Conservation (phyloP, 2,329 filamentous ascomycete species). For the Albophoma yamanashiensis region DNA sequence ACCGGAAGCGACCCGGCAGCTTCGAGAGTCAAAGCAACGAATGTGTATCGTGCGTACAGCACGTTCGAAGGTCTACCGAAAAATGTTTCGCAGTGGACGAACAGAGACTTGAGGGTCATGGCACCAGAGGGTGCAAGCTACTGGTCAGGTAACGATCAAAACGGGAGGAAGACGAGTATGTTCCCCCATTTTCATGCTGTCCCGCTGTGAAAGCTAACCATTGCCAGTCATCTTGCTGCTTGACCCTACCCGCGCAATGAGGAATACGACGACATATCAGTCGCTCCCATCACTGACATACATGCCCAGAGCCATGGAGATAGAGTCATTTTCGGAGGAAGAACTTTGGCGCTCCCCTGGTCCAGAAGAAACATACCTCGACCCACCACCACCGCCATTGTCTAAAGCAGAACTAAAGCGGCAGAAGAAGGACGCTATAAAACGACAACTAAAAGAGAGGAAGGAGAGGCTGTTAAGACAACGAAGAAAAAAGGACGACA, state of each 20-base stretch:
- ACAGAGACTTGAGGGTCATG: conserved; percentile 16
- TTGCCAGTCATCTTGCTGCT: background rate
- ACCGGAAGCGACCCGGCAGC: background rate
- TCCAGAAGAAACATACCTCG: conserved; percentile 13
- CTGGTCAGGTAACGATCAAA: conserved; percentile 11
- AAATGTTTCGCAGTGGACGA: conserved; percentile 11
- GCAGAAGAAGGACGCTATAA: conserved; percentile 7
- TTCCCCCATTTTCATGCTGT: background rate
- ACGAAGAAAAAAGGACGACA: background rate
- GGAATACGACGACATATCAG: conserved; percentile 9
- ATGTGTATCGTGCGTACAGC: conserved; percentile 16
- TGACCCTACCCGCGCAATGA: conserved; percentile 13
- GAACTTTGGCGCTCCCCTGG: conserved; percentile 14
- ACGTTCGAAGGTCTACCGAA: conserved; percentile 13
- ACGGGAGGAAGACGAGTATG: conserved; percentile 11
- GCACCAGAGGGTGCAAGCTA: conserved; percentile 15
- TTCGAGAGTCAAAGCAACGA: conserved; percentile 10
- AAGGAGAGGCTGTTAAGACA: conserved; percentile 1
- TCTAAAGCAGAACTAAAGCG: conserved; percentile 6
- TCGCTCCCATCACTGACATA: conserved; percentile 13
- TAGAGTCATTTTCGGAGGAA: conserved; percentile 16
- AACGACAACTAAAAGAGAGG: conserved; percentile 3
- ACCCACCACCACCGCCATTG: conserved; percentile 11
- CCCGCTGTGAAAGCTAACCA: background rate
- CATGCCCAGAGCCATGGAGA: conserved; percentile 16